Conservation (phyloP, 2,329 filamentous ascomycete genomes). For the Aspergillus pseudonomiae region DNA sequence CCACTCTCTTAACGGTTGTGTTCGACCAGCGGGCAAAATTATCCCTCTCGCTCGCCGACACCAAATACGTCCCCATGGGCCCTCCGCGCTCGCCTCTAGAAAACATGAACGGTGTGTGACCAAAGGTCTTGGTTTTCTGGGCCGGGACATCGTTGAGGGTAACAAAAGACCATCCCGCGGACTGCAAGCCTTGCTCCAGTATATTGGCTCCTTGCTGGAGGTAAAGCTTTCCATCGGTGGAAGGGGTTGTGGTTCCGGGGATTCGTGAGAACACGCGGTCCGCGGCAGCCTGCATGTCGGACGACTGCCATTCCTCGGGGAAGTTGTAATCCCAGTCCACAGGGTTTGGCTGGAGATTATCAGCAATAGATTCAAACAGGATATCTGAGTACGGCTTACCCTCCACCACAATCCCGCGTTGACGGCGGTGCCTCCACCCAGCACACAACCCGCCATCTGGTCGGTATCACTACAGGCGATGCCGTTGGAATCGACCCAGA, state of each 20-base stretch:
- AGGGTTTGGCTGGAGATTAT: slow-evolving; percentile 5
- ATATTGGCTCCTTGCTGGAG: slow-evolving; percentile 10
- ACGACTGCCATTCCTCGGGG: slow-evolving; percentile 10
- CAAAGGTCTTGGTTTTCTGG: slow-evolving; percentile 12
- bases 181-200: neutral
- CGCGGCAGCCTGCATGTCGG: slow-evolving; percentile 9
- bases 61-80: slow-evolving; percentile 13
- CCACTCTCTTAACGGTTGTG: slow-evolving; percentile 12
- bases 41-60: slow-evolving; percentile 8
- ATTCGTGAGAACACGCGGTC: slow-evolving; percentile 13
- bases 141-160: slow-evolving; percentile 4
- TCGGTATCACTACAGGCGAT: slow-evolving; percentile 65
- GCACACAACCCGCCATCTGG: slow-evolving; percentile 71
- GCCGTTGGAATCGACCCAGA: slow-evolving; percentile 63
- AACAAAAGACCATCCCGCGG: slow-evolving; percentile 5
- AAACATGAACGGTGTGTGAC: slow-evolving; percentile 14
- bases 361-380: neutral
- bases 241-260: slow-evolving; percentile 10
- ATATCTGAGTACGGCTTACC: neutral
- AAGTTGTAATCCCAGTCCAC: slow-evolving; percentile 13
- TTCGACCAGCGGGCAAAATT: slow-evolving; percentile 14
- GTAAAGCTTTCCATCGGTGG: slow-evolving; percentile 9
- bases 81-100: slow-evolving; percentile 14
- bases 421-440: slow-evolving; percentile 55
- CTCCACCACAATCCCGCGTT: slow-evolving; percentile 15